Conservation (phyloP, 2,329 filamentous ascomycete genomes). For the Diplodia mutila region DNA sequence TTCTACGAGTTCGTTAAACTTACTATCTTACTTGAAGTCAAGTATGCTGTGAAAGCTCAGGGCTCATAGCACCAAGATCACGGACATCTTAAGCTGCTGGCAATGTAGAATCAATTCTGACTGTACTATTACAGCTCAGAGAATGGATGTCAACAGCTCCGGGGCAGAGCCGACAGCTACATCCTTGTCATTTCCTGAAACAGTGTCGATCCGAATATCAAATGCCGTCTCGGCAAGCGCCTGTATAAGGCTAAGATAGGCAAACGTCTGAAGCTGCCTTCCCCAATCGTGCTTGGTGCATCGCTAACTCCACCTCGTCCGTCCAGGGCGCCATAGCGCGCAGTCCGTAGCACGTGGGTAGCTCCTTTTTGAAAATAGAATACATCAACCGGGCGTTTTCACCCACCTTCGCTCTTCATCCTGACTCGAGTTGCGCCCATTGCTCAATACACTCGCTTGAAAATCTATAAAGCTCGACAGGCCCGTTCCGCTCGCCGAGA, state of each 20-base stretch:
- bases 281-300: not conserved
- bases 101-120: not conserved
- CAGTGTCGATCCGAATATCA: not conserved
- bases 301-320: not conserved
- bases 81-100: not conserved
- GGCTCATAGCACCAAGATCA: not conserved
- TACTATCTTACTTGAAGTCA: too few relatives aligned
- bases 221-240: not conserved
- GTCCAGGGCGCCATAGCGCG: not conserved
- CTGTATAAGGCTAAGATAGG: not conserved
- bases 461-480: not conserved
- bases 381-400: not conserved
- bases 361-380: not conserved
- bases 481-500: not conserved
- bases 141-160: not conserved
- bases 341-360: slow-evolving; percentile 8
- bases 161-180: not conserved
- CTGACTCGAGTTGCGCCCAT: not conserved
- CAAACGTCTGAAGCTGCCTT: slow-evolving; percentile 2
- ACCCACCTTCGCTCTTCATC: not conserved
- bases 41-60: not conserved
- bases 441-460: not conserved
- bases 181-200: not conserved
- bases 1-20: too few relatives aligned
- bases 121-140: not conserved